Conservation (phyloP, 1,139 yeast species). For the Debaryomyces psychrophilus region DNA sequence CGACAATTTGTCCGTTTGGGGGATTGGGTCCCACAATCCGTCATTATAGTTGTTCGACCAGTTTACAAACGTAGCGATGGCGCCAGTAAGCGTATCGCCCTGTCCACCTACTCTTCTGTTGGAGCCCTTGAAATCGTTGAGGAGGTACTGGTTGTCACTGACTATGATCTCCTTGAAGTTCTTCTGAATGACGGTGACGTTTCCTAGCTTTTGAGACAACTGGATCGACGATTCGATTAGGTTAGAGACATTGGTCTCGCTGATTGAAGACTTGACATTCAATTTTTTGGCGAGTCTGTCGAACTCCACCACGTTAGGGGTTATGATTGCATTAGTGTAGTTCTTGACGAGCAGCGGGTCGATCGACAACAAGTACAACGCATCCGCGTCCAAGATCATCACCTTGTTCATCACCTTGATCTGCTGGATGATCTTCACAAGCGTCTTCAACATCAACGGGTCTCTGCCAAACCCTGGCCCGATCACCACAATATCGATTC, state of each 20-base stretch:
- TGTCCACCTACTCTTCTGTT: constrained; percentile 50
- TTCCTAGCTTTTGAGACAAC: constrained; percentile 61
- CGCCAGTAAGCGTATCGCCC: constrained; percentile 51
- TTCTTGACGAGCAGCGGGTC: constrained; percentile 56
- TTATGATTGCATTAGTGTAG: constrained; percentile 62
- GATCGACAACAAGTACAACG: constrained; percentile 63
- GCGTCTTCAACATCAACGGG: constrained; percentile 61
- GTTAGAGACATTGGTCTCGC: constrained; percentile 26
- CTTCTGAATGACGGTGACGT: constrained; percentile 71
- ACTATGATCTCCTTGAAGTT: constrained; percentile 70
- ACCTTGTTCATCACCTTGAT: constrained; percentile 59
- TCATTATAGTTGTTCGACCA: constrained; percentile 59
- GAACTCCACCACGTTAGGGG: constrained; percentile 91
- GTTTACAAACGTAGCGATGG: constrained; percentile 43
- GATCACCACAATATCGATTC: constrained; percentile 80
- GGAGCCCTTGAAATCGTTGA: constrained; percentile 60
- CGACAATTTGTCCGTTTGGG: constrained; percentile 20
- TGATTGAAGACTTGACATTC: constrained; percentile 35
- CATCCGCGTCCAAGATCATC: constrained; percentile 87
- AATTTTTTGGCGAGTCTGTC: constrained; percentile 57
- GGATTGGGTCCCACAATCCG: constrained; percentile 54
- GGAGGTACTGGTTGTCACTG: constrained; percentile 43
- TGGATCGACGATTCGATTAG: constrained; percentile 34
- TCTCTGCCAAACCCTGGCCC: constrained; percentile 97
- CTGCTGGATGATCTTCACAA: constrained; percentile 59